Evolutionary conservation across 2,329 filamentous ascomycete genomes (phyloP).

Genomic region (Arthrocladium fulminans): DNA sequence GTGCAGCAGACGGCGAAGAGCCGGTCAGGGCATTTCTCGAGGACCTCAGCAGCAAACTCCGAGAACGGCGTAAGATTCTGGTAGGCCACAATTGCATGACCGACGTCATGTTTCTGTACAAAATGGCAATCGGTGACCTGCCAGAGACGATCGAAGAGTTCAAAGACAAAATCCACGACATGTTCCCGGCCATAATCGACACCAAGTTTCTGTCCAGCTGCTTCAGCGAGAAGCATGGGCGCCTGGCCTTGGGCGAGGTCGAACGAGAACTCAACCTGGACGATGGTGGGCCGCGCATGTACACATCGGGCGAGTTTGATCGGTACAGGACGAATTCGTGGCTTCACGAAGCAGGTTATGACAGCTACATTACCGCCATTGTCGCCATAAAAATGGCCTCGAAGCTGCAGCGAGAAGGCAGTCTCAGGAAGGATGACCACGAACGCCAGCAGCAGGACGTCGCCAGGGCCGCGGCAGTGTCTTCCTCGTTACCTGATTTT

Average conservation of each 20-base stretch:
- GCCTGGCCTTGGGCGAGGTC: conserved; percentile 42
- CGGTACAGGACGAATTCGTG: conserved; percentile 27
- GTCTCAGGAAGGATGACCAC: conserved; percentile 14
- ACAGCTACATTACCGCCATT: conserved; percentile 52
- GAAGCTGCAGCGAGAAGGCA: conserved; percentile 23
- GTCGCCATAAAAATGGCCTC: conserved; percentile 49
- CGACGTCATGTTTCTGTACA: conserved; percentile 54
- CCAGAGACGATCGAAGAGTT: conserved; percentile 50
- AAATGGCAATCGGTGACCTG: conserved; percentile 49
- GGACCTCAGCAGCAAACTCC: conserved; percentile 33
- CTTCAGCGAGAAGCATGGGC: conserved; percentile 20
- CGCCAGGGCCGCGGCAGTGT: neutral
- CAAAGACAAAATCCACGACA: conserved; percentile 38
- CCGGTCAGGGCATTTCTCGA: conserved; percentile 24
- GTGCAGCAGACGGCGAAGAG: conserved; percentile 14
- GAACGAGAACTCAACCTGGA: conserved; percentile 33
- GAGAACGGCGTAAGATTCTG: conserved; percentile 41
- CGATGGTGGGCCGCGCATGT: conserved; percentile 27
- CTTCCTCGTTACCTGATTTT: conserved; percentile 3
- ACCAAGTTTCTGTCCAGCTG: conserved; percentile 55
- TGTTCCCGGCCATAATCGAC: conserved; percentile 52
- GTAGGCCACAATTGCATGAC: conserved; percentile 57
- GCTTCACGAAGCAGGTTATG: conserved; percentile 55
- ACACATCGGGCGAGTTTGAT: conserved; percentile 30
- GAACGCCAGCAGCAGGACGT: conserved; percentile 3